Evolutionary conservation across 257 asterid genomes (phyloP), one percentile per base, ranked within the genome.

Genomic region (Solanum stenotomum): DNA sequence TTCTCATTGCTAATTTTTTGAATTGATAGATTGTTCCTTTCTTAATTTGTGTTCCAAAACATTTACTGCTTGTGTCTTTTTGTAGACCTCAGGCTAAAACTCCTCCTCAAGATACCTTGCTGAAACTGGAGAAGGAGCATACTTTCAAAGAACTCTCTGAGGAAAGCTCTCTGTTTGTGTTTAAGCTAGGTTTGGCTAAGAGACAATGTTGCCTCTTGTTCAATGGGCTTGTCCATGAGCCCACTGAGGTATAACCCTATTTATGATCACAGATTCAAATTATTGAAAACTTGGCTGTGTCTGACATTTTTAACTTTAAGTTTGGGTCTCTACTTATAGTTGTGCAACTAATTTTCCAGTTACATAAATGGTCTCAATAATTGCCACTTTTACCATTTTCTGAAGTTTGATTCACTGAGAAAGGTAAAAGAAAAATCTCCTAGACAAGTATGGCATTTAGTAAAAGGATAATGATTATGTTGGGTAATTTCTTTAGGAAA

Each of bases 181-280:
- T 89, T 87, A 96, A 96, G 94, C 93, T 96, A 85, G 99, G 99
- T 70, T 90, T 97, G 92, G 87, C 97, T 44, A 96, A 94, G 93
- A 92, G 93, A 84, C 93, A 91, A 87, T 94, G 99, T 87, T 91
- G 96, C 90, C 98, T 97, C 89, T 91, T 96, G 92, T 94, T 97
- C 95, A 97, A 97, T 79, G 99, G 99, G 90, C 99, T 96, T 90
- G 98, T 97, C 93, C 88, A 92, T 92, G 98, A 97, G 68, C 90
- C 98, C 59, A 96, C 82, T 89, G 99, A 97, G 99, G 99, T 96
- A 88, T 85, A 77, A 83, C 89, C 89, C 85, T 46, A 87, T 77
- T 46, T 70, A 81, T 49, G 70, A 79, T 79, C 70, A 29, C 44
- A 49, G 5, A 49, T 18, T 81, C 44, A 29, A 81, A 46, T 12